A percentile compares a stretch with the other conserved stretches of the same genome.
These are phyloP conservation scores for Microsporum audouinii DNA, from an alignment of 2,329 filamentous ascomycete genomes.

Conservation along the genomic window DNA sequence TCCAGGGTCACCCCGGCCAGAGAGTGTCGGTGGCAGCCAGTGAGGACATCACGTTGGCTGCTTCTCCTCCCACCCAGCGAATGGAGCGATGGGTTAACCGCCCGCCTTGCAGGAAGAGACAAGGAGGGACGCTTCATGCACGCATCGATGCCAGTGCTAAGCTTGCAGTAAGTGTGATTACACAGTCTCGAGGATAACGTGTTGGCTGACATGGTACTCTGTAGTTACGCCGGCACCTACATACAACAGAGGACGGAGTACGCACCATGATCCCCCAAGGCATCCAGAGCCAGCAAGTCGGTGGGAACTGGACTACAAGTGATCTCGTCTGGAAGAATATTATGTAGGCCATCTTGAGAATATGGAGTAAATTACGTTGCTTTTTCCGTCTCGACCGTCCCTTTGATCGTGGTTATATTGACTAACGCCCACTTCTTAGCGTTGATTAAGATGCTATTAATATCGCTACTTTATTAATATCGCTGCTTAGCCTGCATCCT, in stretches of 20 bases:
- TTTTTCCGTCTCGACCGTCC: neutral
- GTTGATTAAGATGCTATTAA: constrained; percentile 2
- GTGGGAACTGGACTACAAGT: no score
- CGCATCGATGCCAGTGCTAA: neutral
- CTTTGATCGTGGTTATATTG: neutral
- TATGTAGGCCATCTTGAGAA: neutral
- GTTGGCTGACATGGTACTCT: neutral
- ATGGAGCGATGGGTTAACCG: neutral
- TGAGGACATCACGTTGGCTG: neutral
- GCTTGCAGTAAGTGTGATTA: neutral
- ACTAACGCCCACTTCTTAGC: neutral
- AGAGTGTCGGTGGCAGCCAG: neutral
- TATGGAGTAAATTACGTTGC: constrained; percentile 2
- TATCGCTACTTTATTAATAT: constrained; percentile 1
- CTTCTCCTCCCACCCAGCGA: neutral
- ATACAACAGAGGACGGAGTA: neutral
- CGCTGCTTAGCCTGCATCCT: neutral
- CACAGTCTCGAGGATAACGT: neutral
- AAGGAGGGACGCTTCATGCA: neutral
- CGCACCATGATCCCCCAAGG: neutral
- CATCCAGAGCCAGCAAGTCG: no score
- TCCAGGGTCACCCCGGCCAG: neutral
- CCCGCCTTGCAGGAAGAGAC: neutral
- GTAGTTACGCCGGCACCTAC: neutral
- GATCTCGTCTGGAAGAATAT: no score